These are phyloP conservation scores for Colletotrichum simmondsii DNA, from an alignment of 2,329 filamentous ascomycete species.

Conservation along the genomic window DNA sequence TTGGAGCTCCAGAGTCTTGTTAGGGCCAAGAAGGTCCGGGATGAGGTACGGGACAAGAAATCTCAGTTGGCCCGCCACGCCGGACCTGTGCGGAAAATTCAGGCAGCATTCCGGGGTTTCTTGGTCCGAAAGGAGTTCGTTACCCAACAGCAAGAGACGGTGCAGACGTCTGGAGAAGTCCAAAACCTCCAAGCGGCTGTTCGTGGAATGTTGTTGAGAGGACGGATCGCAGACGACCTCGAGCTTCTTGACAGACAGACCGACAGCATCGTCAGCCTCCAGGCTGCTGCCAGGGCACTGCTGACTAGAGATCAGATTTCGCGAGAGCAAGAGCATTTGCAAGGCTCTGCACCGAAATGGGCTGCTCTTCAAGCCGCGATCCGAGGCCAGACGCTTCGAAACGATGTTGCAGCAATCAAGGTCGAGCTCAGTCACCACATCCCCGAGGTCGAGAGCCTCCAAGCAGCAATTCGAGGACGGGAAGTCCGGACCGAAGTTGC, in stretches of 20 bases:
- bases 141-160: constrained; percentile 66
- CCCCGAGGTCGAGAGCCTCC: constrained; percentile 55
- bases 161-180: constrained; percentile 61
- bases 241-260: constrained; percentile 62
- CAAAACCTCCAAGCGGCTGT: constrained; percentile 73
- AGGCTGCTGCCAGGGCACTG: constrained; percentile 74
- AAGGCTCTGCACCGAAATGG: constrained; percentile 61
- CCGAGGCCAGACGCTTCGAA: constrained; percentile 61
- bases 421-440: constrained; percentile 59
- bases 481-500: constrained; percentile 56
- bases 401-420: constrained; percentile 55
- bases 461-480: constrained; percentile 63
- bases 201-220: constrained; percentile 74
- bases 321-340: constrained; percentile 61
- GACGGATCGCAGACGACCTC: constrained; percentile 64
- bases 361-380: constrained; percentile 58
- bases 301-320: constrained; percentile 66
- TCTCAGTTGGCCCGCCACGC: constrained; percentile 71
- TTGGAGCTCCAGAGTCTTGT: constrained; percentile 85
- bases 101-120: constrained; percentile 74
- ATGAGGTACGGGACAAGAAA: constrained; percentile 65
- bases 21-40: constrained; percentile 73
- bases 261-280: constrained; percentile 64
- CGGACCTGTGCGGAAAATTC: constrained; percentile 73
- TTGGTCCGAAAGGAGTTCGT: constrained; percentile 69